Evolutionary conservation across 1,284 basidiomycete genomes (phyloP), one percentile per base, ranked within the genome.

Genomic region (Athelia sp.): DNA sequence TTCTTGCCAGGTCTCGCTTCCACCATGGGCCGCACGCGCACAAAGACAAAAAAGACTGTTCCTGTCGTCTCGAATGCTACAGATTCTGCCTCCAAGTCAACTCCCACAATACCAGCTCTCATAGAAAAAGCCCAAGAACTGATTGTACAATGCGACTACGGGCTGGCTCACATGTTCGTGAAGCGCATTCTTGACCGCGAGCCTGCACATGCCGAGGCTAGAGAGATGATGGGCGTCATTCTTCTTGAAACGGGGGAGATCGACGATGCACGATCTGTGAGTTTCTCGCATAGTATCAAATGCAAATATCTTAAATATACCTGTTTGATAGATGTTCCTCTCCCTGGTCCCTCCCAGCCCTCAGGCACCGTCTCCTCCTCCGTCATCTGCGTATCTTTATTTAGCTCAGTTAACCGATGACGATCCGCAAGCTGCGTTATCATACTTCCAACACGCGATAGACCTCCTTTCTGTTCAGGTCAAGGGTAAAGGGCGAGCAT

Each of bases 381-480:
- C 90, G 0, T 80, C 90, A 3, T 89, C 90, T 21, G 89, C 90
- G 4, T 82, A 95, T 67, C 75, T 97, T 1, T 96, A 97, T 67
- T 84, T 98, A 24, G 94, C 93, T 0, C 94, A 97, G 63, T 74
- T 93, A 17, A 83, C 79, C 52, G 84, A 86, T 34, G 81, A 84
- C 8, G 84, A 93, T 43, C 90, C 93, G 1, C 78, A 82, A 52
- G 67, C 77, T 47, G 90, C 93, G 2, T 69, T 97, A n/a, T 68
- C 78, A 17, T 83, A 94, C 63, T 97, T 93, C 63, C 81, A 87
- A 58, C 75, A 82, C 14, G 93, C 93, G 3, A 81, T 93, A 26
- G 82, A 87, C 52, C 80, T 93, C 51, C 70, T 96, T 21, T 76
- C 78, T 43, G 72, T 68, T 2, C 84, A 85, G 57, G 71, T 95